Conservation (phyloP, 495 filamentous ascomycete species). For the Bacidia rubella region DNA sequence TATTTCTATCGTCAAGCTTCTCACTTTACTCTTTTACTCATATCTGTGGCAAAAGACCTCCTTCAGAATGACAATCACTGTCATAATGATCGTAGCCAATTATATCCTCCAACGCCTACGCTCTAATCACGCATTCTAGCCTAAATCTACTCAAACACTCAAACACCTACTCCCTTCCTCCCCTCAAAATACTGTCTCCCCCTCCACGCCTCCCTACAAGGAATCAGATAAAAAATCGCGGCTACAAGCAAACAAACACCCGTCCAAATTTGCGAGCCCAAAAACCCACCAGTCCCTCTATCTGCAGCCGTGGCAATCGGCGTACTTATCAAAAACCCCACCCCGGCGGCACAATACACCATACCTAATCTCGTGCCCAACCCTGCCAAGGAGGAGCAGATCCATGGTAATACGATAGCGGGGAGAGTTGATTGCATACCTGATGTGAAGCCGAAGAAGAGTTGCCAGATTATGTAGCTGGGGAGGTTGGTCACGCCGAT, state of each 20-base stretch:
- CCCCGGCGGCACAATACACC: conserved; percentile 40
- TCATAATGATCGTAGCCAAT: too few relatives aligned
- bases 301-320: conserved; percentile 61
- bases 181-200: too few relatives aligned
- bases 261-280: background rate
- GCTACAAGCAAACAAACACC: background rate
- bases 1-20: too few relatives aligned
- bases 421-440: conserved; percentile 54
- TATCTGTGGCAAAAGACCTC: too few relatives aligned
- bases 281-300: too few relatives aligned
- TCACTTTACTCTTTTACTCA: too few relatives aligned
- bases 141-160: too few relatives aligned
- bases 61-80: too few relatives aligned
- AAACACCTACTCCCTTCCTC: too few relatives aligned
- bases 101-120: too few relatives aligned
- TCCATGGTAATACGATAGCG: conserved; percentile 45
- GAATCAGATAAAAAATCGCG: background rate
- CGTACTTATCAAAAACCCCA: conserved; percentile 54
- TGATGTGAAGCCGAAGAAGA: conserved; percentile 60
- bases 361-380: conserved; percentile 61
- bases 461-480: conserved; percentile 42
- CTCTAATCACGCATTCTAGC: too few relatives aligned
- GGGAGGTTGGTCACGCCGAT: conserved; percentile 37
- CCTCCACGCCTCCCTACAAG: background rate
- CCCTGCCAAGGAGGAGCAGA: conserved; percentile 46